Base-by-base conservation (phyloP, 139 green algal genomes). In the Chlamydomonas eustigma region DNA sequence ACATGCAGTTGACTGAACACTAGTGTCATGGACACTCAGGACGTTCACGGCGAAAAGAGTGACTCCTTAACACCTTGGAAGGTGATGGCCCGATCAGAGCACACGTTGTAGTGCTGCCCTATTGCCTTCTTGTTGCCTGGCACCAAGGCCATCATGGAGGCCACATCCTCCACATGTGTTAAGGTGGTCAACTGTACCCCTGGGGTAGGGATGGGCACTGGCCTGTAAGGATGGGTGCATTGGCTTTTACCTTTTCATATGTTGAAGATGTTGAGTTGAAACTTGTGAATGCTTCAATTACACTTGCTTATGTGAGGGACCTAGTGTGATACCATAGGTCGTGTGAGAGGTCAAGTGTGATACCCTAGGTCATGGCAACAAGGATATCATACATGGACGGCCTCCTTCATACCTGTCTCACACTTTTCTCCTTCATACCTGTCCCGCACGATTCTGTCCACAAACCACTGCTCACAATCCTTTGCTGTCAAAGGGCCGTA, bases 401-500 rank as follows among this genome's bases (percentile, higher is more conserved):
- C n/a, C n/a, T n/a, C n/a, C n/a, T n/a, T n/a, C n/a, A n/a, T n/a
- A n/a, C n/a, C n/a, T n/a, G n/a, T n/a, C n/a, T n/a, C 44, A 58
- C 18, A 12, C 44, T 18, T 58, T 18, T 58, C 44, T 18, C 12
- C 12, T 12, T 18, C 44, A 58, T 58, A 70, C n/a, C 63, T 28
- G 66, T 74, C 66, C 83, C 89, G 76, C 39, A 94, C 77, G 70
- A 97, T 86, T 69, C 93, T 87, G 81, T 97, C 93, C 38, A 97
- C 83, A 58, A 97, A 96, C 90, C 90, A 97, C 85, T 86, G 92
- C 86, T 97, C 91, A 79, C 91, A 97, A 89, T 97, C 93, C 88
- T 97, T 97, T 71, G 80, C 89, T 33, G 89, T 97, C 91, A 94
- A 67, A 18, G 88, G 88, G 51, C 93, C 93, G 71, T 97, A 97